These are phyloP conservation scores for Sphaerosporella brunnea DNA, from an alignment of 495 filamentous ascomycete genomes.

Conservation along the genomic window DNA sequence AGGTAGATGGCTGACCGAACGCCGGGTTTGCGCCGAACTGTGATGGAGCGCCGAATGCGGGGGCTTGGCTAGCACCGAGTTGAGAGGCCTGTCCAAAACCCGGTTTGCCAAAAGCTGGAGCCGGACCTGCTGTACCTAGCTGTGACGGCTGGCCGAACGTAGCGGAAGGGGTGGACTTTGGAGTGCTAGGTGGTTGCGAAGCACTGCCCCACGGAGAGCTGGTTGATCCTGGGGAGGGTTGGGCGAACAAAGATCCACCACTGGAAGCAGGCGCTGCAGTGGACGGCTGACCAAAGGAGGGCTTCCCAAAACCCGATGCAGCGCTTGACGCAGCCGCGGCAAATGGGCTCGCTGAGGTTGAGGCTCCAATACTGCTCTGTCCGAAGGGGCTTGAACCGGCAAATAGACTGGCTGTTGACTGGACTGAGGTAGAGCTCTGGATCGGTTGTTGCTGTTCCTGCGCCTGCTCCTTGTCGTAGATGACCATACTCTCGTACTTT, in stretches of 20 bases:
- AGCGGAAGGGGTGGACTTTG: conserved; percentile 5
- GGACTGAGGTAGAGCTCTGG: conserved; percentile 15
- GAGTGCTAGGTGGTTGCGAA: not conserved
- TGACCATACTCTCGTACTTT: conserved; percentile 51
- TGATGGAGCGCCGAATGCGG: too few species aligned
- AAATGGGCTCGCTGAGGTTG: conserved; percentile 1
- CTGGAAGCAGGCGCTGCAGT: conserved; percentile 19
- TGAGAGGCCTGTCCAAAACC: conserved; percentile 36
- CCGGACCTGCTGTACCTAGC: conserved; percentile 18
- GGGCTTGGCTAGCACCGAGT: conserved; percentile 24
- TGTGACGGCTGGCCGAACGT: conserved; percentile 27
- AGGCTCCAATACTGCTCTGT: conserved; percentile 26
- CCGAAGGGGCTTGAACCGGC: conserved; percentile 29
- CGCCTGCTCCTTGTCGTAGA: conserved; percentile 29
- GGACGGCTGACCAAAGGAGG: conserved; percentile 16
- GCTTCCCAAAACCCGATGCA: conserved; percentile 26
- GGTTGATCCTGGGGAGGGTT: not conserved
- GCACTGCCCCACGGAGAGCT: conserved; percentile 3
- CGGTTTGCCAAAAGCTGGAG: too few species aligned
- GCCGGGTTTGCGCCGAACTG: conserved; percentile 15
- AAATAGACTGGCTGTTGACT: conserved; percentile 7
- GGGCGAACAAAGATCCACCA: conserved; percentile 10
- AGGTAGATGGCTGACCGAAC: conserved; percentile 26
- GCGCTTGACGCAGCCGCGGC: conserved; percentile 11
- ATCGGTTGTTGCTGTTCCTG: conserved; percentile 21